Base-by-base conservation (phyloP, 1,284 basidiomycete species). In the Melanopsichium pennsylvanicum region DNA sequence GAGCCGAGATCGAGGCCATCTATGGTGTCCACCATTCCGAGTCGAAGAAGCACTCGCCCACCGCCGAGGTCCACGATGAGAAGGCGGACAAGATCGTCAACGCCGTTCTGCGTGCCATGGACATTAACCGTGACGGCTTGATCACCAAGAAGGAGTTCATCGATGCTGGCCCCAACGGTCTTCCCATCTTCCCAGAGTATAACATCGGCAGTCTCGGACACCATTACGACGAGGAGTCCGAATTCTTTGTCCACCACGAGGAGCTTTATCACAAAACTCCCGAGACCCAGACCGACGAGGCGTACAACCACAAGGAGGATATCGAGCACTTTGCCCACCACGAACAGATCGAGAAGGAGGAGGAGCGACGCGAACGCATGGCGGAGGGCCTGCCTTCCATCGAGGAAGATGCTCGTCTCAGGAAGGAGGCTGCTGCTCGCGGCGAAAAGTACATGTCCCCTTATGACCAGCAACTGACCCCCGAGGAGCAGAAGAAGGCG, bases 241-340 rank as follows among this genome's bases (percentile, higher is more conserved):
- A 81, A 51, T 81, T 72, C 68, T 81, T 76, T 51, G 78, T 81
- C 22, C 79, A 81, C 54, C 79, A 81, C 54, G 39, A 78, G 88
- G 90, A 96, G 84, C 84, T 92, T 82, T 96, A 87, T 85, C 95
- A 99, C 84, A 90, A 82, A 54, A 97, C 93, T 19, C 93, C 93
- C 0, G 95, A 98, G 81, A 96, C 94, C 0, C 95, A 98, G 82
- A 93, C 91, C 0, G 94, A 97, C 79, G 92, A 93, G 73, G 86
- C 92, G 0, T 98, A 98, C 83, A 90, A 81, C 58, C 95, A 99
- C 82, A 88, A 91, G 3, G 96, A 79, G 49, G 80, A 82, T 56
- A 70, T 81, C 46, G 90, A 92, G 73, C 91, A 93, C 79, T 96
- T 95, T 78, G 84, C 88, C 54, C 88, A 91, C 64, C 96, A 99